These are phyloP conservation scores for Annulohypoxylon maeteangense DNA, from an alignment of 495 filamentous ascomycete species.

Conservation along the genomic window DNA sequence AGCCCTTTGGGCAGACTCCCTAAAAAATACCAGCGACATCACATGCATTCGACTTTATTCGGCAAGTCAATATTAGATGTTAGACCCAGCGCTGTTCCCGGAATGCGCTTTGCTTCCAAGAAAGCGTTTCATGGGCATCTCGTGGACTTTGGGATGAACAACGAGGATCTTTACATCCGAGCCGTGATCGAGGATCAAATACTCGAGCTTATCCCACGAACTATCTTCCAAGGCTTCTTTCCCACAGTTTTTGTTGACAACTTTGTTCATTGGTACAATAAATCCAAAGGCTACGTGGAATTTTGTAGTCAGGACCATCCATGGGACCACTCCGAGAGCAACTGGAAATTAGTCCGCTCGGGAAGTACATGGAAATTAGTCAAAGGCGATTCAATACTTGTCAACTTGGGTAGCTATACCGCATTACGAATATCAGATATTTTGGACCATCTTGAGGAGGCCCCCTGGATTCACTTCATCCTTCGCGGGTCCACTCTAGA, in stretches of 20 bases:
- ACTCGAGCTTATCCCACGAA: constrained; percentile 60
- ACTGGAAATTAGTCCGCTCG: constrained; percentile 48
- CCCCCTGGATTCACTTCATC: constrained; percentile 50
- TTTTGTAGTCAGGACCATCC: constrained; percentile 57
- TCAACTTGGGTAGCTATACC: constrained; percentile 52
- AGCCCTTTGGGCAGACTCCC: constrained; percentile 63
- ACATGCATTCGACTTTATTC: constrained; percentile 49
- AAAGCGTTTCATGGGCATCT: constrained; percentile 45
- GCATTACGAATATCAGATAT: constrained; percentile 47
- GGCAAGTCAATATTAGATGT: constrained; percentile 57
- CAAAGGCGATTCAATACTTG: constrained; percentile 27
- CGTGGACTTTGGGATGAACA: constrained; percentile 56
- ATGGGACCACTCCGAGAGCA: constrained; percentile 50
- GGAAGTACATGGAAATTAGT: constrained; percentile 18
- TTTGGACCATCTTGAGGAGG: constrained; percentile 53
- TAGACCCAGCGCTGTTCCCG: constrained; percentile 55
- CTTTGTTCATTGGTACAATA: constrained; percentile 67
- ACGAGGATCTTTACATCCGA: constrained; percentile 8
- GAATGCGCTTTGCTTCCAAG: constrained; percentile 59
- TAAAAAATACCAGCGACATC: constrained; percentile 54
- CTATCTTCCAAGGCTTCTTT: constrained; percentile 55
- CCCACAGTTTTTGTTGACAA: constrained; percentile 58
- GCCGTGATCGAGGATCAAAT: constrained; percentile 12
- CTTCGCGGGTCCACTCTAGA: constrained; percentile 39
- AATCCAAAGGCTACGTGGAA: constrained; percentile 54